phyloP scores from a whole-genome alignment of 2,329 filamentous ascomycete genomes.

The Incumbomyces lentus region DNA sequence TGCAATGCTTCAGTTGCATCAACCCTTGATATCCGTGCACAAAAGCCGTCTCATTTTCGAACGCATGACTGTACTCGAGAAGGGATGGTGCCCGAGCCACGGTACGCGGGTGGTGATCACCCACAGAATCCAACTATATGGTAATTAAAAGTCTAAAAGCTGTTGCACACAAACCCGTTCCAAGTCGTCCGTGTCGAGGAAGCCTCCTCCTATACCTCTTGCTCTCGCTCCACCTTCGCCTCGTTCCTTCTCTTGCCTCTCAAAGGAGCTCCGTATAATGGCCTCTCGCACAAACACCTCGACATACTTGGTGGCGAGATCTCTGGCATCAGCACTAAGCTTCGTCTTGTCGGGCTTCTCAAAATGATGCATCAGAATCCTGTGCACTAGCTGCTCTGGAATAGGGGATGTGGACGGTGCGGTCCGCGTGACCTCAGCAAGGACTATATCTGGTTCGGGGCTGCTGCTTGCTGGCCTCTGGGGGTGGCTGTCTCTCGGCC shows the following conservation, averaged over 20 bases:
- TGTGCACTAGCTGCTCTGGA: slow-evolving; percentile 62
- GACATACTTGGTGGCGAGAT: slow-evolving; percentile 70
- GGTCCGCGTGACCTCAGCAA: slow-evolving; percentile 31
- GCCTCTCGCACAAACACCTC: slow-evolving; percentile 87
- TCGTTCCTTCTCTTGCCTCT: slow-evolving; percentile 41
- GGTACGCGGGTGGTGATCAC: no score
- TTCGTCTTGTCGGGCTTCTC: slow-evolving; percentile 55
- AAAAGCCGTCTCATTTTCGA: no score
- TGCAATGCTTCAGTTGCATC: no score
- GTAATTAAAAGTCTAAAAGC: slow-evolving; percentile 64
- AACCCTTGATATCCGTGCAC: no score
- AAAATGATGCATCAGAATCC: slow-evolving; percentile 71
- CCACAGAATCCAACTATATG: no score
- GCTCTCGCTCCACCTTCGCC: slow-evolving; percentile 14
- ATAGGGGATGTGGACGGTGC: slow-evolving; percentile 38
- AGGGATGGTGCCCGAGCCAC: no score
- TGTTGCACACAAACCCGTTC: slow-evolving; percentile 81
- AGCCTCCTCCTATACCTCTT: slow-evolving; percentile 16
- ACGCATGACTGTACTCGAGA: no score
- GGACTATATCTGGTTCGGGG: slow-evolving; percentile 37
- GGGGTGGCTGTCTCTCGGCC: slow-evolving; percentile 37
- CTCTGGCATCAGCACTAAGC: slow-evolving; percentile 67
- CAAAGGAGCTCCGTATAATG: slow-evolving; percentile 65
- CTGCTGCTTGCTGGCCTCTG: slow-evolving; percentile 23
- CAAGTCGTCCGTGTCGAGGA: slow-evolving; percentile 67